Evolutionary conservation across 2,329 filamentous ascomycete species (phyloP).

Genomic region (Hortaea werneckii): DNA sequence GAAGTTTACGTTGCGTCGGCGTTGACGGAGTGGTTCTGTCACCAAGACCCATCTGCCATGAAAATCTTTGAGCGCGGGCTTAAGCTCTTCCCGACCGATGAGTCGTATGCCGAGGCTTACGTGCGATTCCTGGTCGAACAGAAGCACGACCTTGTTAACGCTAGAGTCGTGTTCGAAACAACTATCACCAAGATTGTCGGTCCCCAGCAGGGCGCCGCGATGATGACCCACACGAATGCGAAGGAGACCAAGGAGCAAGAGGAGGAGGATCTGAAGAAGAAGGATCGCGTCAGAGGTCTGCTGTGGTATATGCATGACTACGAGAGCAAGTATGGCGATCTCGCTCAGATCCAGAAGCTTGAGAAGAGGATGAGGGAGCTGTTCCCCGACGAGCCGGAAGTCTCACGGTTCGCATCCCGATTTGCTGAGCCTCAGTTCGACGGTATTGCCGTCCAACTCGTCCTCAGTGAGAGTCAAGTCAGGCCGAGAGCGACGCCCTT

Average conservation of each 20-base stretch:
- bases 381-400: conserved; percentile 76
- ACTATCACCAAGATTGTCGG: conserved; percentile 63
- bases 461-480: conserved; percentile 77
- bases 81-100: conserved; percentile 87
- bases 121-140: conserved; percentile 81
- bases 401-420: conserved; percentile 65
- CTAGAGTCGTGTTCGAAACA: conserved; percentile 90
- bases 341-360: conserved; percentile 79
- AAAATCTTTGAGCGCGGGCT: conserved; percentile 95
- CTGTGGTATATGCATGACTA: conserved; percentile 92
- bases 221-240: neutral
- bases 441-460: conserved; percentile 65
- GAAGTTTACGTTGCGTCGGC: conserved; percentile 93
- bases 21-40: conserved; percentile 87
- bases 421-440: conserved; percentile 65
- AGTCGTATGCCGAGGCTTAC: conserved; percentile 88
- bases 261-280: conserved; percentile 23
- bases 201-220: conserved; percentile 37
- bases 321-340: conserved; percentile 86
- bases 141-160: conserved; percentile 82
- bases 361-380: conserved; percentile 88
- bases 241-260: conserved; percentile 43
- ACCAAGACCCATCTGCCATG: conserved; percentile 82
- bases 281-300: conserved; percentile 64
- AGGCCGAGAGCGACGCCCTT: conserved; percentile 31